Base-by-base conservation (phyloP, 83 land plant genomes). In the Diphasiastrum complanatum region DNA sequence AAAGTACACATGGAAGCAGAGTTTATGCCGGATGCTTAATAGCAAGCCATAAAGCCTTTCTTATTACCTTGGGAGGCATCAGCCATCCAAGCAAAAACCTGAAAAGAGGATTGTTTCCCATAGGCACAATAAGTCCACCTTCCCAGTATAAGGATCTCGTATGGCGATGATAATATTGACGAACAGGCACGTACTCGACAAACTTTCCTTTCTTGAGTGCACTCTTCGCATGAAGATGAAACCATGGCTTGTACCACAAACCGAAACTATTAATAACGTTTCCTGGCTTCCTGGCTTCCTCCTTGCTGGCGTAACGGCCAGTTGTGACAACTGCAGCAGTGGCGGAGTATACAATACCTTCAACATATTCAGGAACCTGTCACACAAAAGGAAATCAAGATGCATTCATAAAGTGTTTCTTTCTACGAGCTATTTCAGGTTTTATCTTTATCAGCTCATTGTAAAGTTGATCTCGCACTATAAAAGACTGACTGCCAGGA, bases 191-290 rank as follows among this genome's bases (percentile, higher is more conserved):
- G 10, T 70, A 75, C 52, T 75, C 78, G 32, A 64, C 65, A 71
- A 75, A 70, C 19, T 45, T 27, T 2, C 78, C 78, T 11, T 49
- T 37, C 41, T 55, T 51, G 35, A 75, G 54, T 0, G 78, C 78
- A 31, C 52, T 76, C 34, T 61, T 47, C 10, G 66, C 70, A 47
- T 72, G 77, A 3, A 35, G 34, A 24, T 76, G 55, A 50, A 66
- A 76, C 79, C 77, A 76, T 2, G 78, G 66, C 38, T 76, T 76
- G 37, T 49, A 76, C 79, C 79, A 76, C 78, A 71, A 66, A 0
- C 77, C 79, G 6, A 65, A 37, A 51, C 49, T 32, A 43, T 76
- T 76, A 14, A 76, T 72, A 37, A 50, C 59, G 58, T 76, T 66
- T 23, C 78, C 79, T 36, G 46, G 66, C 33, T 18, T 16, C 60